Evolutionary conservation across 2,329 filamentous ascomycete genomes (phyloP).

Genomic region (Fusarium sp.): DNA sequence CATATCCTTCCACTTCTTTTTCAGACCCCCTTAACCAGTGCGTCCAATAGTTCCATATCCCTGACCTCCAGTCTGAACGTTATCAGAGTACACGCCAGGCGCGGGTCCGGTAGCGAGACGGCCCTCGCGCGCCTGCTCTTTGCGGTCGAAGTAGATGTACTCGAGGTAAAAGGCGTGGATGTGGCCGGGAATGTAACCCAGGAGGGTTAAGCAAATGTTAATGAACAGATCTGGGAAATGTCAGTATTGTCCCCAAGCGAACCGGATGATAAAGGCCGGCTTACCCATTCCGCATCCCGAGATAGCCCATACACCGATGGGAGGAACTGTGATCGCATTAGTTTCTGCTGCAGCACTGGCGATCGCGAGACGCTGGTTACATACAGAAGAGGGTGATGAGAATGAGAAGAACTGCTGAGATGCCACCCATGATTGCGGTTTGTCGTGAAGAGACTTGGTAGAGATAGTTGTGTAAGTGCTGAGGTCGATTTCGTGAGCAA

Average conservation of each 20-base stretch:
- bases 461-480: neutral
- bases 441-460: neutral
- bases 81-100: slow-evolving; percentile 77
- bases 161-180: slow-evolving; percentile 85
- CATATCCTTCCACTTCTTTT: neutral
- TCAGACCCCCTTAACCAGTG: slow-evolving; percentile 24
- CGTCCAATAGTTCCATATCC: slow-evolving; percentile 67
- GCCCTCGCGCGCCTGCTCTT: slow-evolving; percentile 70
- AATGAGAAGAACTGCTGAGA: slow-evolving; percentile 61
- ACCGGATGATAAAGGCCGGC: slow-evolving; percentile 28
- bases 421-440: slow-evolving; percentile 59
- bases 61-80: slow-evolving; percentile 77
- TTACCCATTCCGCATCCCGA: slow-evolving; percentile 70
- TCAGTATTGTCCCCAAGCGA: slow-evolving; percentile 2
- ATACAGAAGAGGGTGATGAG: slow-evolving; percentile 65
- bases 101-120: slow-evolving; percentile 64
- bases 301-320: slow-evolving; percentile 71
- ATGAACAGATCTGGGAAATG: slow-evolving; percentile 66
- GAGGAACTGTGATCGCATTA: slow-evolving; percentile 66
- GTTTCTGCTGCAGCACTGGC: neutral
- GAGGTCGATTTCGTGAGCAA: neutral
- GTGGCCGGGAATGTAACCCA: slow-evolving; percentile 81
- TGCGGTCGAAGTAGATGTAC: slow-evolving; percentile 84
- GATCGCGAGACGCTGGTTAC: slow-evolving; percentile 36
- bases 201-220: slow-evolving; percentile 73